These are phyloP conservation scores for Carnegiea gigantea DNA, from an alignment of 179 eudicot species.

Conservation along the genomic window DNA sequence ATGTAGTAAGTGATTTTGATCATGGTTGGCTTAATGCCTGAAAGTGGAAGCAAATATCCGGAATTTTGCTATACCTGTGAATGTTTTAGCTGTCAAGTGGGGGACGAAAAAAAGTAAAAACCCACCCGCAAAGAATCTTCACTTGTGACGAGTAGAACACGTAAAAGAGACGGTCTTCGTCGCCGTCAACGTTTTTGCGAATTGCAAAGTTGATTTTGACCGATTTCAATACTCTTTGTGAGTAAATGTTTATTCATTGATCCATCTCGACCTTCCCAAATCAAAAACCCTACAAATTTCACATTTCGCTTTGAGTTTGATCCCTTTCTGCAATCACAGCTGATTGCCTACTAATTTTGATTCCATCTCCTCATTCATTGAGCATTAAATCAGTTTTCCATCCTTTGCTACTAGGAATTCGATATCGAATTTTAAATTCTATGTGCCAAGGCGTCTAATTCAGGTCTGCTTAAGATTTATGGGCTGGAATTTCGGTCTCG, in stretches of 20 bases:
- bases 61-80: no score
- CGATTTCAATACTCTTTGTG: neutral
- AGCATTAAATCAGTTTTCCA: neutral
- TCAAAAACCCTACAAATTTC: neutral
- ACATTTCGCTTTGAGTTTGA: neutral
- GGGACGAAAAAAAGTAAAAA: neutral
- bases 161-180: neutral
- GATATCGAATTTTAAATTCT: neutral
- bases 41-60: no score
- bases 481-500: slow-evolving; percentile 20
- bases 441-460: neutral
- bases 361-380: neutral
- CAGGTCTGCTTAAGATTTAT: slow-evolving; percentile 11
- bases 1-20: no score
- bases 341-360: neutral
- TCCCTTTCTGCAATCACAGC: neutral
- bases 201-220: slow-evolving; percentile 5
- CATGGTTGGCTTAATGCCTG: no score
- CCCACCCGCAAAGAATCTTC: neutral
- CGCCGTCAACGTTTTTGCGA: slow-evolving; percentile 7
- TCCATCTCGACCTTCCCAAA: neutral
- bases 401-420: neutral
- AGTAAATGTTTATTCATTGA: neutral
- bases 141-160: neutral
- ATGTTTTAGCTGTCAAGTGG: no score